These are phyloP conservation scores for Penstemon davidsonii DNA, from an alignment of 257 asterid species.

Conservation along the genomic window DNA sequence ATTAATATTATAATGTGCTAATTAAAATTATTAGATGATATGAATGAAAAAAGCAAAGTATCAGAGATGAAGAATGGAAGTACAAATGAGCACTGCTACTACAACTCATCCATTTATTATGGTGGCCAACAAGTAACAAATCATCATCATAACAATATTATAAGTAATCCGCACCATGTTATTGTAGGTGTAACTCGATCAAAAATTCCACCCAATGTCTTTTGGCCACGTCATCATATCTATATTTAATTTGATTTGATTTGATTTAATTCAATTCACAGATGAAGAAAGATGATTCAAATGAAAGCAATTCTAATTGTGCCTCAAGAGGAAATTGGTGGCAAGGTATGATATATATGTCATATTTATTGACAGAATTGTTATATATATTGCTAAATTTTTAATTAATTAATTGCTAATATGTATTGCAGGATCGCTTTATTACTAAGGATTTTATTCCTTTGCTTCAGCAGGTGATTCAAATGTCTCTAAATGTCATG, in stretches of 20 bases:
- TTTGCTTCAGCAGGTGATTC: slow-evolving; percentile 14
- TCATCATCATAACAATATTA: too few relatives aligned
- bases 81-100: slow-evolving; percentile 54
- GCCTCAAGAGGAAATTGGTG: slow-evolving; percentile 91
- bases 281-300: slow-evolving; percentile 48
- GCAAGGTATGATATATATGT: slow-evolving; percentile 46
- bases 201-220: too few relatives aligned
- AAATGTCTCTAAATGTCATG: too few relatives aligned
- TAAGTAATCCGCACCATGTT: too few relatives aligned
- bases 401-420: background rate
- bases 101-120: slow-evolving; percentile 69
- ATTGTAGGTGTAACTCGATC: too few relatives aligned
- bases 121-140: slow-evolving; percentile 59
- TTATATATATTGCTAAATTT: background rate
- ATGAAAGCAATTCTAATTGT: slow-evolving; percentile 45
- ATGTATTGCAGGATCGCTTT: slow-evolving; percentile 58
- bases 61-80: slow-evolving; percentile 28
- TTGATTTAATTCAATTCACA: slow-evolving; percentile 22
- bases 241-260: background rate
- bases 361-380: background rate
- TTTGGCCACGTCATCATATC: too few relatives aligned
- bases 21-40: slow-evolving; percentile 32
- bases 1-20: background rate
- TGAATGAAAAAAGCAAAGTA: slow-evolving; percentile 28
- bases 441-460: slow-evolving; percentile 37